Percentiles rank a stretch among this genome's conserved stretches.
phyloP scores from a whole-genome alignment of 2,329 filamentous ascomycete species.

The Trichoderma sp. region DNA sequence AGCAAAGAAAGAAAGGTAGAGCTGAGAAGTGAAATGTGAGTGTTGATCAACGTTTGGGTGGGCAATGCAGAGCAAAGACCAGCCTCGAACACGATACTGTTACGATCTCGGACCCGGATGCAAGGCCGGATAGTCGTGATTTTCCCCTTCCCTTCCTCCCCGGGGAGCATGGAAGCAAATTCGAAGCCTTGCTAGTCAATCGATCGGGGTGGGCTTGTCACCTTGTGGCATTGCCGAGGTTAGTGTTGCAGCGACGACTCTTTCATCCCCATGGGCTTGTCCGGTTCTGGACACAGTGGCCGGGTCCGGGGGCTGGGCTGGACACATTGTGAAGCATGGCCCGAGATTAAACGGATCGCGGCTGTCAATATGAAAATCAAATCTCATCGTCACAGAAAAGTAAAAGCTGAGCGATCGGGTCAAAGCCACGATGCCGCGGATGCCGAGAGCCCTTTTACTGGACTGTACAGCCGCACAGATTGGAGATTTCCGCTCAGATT shows the following conservation, averaged over 20 bases:
- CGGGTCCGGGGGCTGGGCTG: background rate
- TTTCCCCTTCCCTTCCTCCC: background rate
- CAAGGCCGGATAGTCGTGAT: background rate
- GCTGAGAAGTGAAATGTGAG: background rate
- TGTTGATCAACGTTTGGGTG: background rate
- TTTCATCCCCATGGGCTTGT: background rate
- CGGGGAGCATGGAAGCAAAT: background rate
- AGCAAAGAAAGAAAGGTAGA: background rate
- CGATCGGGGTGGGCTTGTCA: background rate
- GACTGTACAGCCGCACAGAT: background rate
- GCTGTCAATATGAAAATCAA: background rate
- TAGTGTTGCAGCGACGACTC: background rate
- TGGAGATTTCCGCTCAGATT: background rate
- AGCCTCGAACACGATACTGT: background rate
- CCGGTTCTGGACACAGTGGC: background rate
- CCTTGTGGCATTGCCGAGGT: background rate
- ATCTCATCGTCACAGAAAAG: background rate
- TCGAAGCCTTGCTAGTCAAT: conserved; percentile 10
- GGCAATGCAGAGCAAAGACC: background rate
- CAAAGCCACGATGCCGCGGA: background rate
- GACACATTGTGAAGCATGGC: background rate
- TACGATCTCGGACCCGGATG: background rate
- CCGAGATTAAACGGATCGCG: conserved; percentile 17
- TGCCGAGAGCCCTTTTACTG: background rate
- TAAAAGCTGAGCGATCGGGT: background rate